phyloP scores from a whole-genome alignment of 2,329 filamentous ascomycete genomes.

The Peltaster fructicola region DNA sequence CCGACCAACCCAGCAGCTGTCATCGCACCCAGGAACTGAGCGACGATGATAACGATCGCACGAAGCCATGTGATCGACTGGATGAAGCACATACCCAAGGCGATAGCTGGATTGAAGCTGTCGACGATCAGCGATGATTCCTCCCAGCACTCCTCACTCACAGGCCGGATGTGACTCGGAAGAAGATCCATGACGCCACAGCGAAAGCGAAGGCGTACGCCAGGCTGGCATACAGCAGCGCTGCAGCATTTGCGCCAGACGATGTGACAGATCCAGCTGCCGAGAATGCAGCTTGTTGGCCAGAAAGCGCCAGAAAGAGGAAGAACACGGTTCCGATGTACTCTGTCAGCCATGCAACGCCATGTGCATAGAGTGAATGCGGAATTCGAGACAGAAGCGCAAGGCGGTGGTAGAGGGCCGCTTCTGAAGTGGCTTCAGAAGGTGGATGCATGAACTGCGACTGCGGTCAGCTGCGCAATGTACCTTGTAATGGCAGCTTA shows the following conservation, averaged over 20 bases:
- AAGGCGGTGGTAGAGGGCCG: constrained; percentile 1
- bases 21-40: constrained; percentile 16
- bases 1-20: constrained; percentile 15
- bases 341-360: constrained; percentile 13
- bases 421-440: no score
- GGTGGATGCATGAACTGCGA: no score
- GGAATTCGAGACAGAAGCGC: constrained; percentile 1
- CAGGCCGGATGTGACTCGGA: constrained; percentile 15
- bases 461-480: no score
- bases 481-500: no score
- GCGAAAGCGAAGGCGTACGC: constrained; percentile 16
- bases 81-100: constrained; percentile 14
- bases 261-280: constrained; percentile 17
- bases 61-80: constrained; percentile 12
- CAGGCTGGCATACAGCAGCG: constrained; percentile 15
- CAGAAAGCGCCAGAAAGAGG: constrained; percentile 18
- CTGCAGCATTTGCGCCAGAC: constrained; percentile 8
- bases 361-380: constrained; percentile 6
- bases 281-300: constrained; percentile 27
- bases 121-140: no score
- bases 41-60: constrained; percentile 13
- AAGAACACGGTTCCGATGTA: constrained; percentile 21
- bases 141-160: no score
- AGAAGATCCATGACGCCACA: constrained; percentile 16
- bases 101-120: constrained; percentile 19